Conservation (phyloP, 2,329 filamentous ascomycete genomes). For the Acrodontium crateriforme region DNA sequence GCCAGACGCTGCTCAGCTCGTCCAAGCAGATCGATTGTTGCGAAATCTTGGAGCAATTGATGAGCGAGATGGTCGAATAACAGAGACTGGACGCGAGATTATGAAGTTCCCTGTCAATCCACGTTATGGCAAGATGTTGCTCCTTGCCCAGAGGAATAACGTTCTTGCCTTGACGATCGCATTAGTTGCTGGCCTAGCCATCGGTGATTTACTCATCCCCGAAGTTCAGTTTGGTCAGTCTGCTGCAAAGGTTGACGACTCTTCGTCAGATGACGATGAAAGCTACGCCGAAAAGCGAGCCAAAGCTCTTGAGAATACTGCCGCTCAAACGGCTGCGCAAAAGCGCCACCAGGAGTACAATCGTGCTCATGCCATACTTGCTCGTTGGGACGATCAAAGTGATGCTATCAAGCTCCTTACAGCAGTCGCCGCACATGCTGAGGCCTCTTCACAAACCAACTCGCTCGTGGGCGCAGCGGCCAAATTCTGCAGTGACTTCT, state of each 20-base stretch:
- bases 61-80: slow-evolving; percentile 53
- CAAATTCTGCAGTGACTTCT: slow-evolving; percentile 65
- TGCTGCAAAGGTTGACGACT: slow-evolving; percentile 24
- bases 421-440: slow-evolving; percentile 74
- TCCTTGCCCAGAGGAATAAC: slow-evolving; percentile 69
- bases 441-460: slow-evolving; percentile 37
- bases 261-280: slow-evolving; percentile 26
- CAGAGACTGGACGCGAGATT: slow-evolving; percentile 65
- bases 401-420: slow-evolving; percentile 87
- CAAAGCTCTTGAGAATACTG: slow-evolving; percentile 43
- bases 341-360: slow-evolving; percentile 52
- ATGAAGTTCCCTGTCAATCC: slow-evolving; percentile 83
- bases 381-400: slow-evolving; percentile 64
- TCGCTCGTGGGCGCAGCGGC: slow-evolving; percentile 40
- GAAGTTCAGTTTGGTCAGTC: slow-evolving; percentile 60
- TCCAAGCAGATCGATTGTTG: slow-evolving; percentile 73
- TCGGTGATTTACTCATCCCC: slow-evolving; percentile 74
- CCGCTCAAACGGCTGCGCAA: slow-evolving; percentile 46
- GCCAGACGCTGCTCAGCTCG: slow-evolving; percentile 61
- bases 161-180: slow-evolving; percentile 79
- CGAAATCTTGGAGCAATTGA: slow-evolving; percentile 73
- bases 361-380: slow-evolving; percentile 63
- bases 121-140: slow-evolving; percentile 80
- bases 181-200: slow-evolving; percentile 75
- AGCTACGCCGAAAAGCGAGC: slow-evolving; percentile 7